These are phyloP conservation scores for Podospora fimiseda DNA, from an alignment of 495 filamentous ascomycete species.

Conservation along the genomic window DNA sequence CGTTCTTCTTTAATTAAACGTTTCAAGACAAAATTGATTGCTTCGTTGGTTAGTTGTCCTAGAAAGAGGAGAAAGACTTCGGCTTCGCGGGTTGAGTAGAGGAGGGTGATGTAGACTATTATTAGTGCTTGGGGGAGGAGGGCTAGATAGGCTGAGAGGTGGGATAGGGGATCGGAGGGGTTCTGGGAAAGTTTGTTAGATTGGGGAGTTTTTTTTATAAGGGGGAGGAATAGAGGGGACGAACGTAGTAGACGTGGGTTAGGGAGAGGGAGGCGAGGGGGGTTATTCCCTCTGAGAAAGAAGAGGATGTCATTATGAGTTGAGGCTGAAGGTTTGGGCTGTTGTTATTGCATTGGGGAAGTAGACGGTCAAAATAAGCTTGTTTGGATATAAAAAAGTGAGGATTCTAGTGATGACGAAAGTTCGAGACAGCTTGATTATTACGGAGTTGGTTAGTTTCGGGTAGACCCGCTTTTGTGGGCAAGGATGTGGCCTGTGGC, in stretches of 20 bases:
- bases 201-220: slow-evolving; percentile 13
- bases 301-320: background rate
- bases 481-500: background rate
- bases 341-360: background rate
- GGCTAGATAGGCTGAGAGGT: slow-evolving; percentile 85
- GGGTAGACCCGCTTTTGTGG: background rate
- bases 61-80: slow-evolving; percentile 87
- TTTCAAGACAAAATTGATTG: slow-evolving; percentile 85
- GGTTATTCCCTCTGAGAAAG: slow-evolving; percentile 41
- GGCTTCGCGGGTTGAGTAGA: slow-evolving; percentile 83
- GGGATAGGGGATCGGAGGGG: slow-evolving; percentile 75
- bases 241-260: slow-evolving; percentile 94
- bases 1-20: slow-evolving; percentile 86
- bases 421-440: no score
- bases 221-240: slow-evolving; percentile 14
- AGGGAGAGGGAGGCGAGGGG: slow-evolving; percentile 83
- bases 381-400: no score
- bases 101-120: slow-evolving; percentile 79
- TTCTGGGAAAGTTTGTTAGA: slow-evolving; percentile 51
- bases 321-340: background rate
- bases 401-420: background rate
- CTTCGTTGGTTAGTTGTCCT: slow-evolving; percentile 90
- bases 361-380: background rate
- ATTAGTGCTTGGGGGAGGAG: slow-evolving; percentile 87
- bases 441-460: background rate